Evolutionary conservation across 176 grass and related monocot species (phyloP).

Genomic region (Rhynchospora breviuscula): DNA sequence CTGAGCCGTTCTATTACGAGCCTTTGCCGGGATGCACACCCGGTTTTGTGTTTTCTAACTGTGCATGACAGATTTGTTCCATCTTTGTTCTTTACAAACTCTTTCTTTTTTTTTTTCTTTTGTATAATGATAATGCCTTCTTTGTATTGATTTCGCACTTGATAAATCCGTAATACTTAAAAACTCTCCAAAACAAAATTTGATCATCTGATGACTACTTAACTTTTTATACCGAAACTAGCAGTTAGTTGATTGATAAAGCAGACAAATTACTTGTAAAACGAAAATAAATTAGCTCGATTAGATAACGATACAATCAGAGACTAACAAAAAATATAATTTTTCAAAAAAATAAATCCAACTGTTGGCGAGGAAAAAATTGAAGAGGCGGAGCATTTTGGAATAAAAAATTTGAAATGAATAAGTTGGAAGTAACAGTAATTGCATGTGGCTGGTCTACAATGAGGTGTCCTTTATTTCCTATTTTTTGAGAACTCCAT

Average conservation of each 20-base stretch:
- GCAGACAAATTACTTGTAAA: not conserved
- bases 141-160: constrained; percentile 11
- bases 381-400: not conserved
- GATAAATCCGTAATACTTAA: not conserved
- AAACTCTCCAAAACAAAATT: not conserved
- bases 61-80: constrained; percentile 3
- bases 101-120: not conserved
- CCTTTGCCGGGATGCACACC: constrained; percentile 16
- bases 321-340: no score
- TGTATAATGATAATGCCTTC: not conserved
- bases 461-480: not conserved
- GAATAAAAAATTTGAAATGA: not conserved
- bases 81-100: not conserved
- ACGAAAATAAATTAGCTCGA: not conserved
- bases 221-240: no score
- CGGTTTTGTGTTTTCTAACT: constrained; percentile 27
- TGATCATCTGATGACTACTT: not conserved
- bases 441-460: not conserved
- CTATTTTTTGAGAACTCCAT: no score
- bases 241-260: no score
- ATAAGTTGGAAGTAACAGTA: not conserved
- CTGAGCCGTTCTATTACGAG: constrained; percentile 34
- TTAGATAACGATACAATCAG: no score
- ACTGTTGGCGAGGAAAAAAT: not conserved
- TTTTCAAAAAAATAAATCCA: not conserved